Conservation (phyloP, 805 yeast genomes). For the Ogataea paraovalis region DNA sequence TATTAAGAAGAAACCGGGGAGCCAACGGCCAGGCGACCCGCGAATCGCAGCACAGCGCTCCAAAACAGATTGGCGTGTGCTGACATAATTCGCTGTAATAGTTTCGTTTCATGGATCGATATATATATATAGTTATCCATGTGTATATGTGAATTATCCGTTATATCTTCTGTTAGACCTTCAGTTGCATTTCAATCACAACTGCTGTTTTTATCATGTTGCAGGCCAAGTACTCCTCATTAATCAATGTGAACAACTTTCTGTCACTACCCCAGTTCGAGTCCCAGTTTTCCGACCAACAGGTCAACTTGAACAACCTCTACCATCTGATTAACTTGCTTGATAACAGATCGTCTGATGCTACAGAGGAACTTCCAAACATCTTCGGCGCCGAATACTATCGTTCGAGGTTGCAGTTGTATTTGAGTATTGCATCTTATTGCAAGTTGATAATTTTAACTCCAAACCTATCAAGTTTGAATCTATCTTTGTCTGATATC, state of each 20-base stretch:
- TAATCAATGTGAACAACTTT: constrained; percentile 27
- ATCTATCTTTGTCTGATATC: constrained; percentile 29
- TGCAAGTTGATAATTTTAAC: constrained; percentile 26
- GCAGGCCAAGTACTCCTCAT: constrained; percentile 21
- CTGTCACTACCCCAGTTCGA: constrained; percentile 20
- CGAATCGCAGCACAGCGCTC: no score
- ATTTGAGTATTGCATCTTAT: constrained; percentile 24
- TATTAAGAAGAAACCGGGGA: no score
- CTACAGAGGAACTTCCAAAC: neutral
- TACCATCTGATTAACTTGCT: constrained; percentile 2
- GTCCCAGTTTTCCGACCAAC: constrained; percentile 4
- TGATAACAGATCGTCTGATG: neutral
- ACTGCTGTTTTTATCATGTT: no score
- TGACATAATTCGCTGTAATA: no score
- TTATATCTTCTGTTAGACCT: no score
- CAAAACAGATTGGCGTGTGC: no score
- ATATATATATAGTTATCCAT: no score
- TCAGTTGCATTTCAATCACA: no score
- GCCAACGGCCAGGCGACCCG: no score
- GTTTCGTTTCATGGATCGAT: no score
- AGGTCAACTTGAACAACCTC: constrained; percentile 8
- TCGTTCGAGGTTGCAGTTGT: constrained; percentile 6
- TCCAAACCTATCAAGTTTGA: constrained; percentile 16
- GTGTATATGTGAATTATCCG: no score
- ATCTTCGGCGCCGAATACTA: constrained; percentile 1